Evolutionary conservation across 805 yeast species (phyloP).

Genomic region (Monosporozyma servazzii): DNA sequence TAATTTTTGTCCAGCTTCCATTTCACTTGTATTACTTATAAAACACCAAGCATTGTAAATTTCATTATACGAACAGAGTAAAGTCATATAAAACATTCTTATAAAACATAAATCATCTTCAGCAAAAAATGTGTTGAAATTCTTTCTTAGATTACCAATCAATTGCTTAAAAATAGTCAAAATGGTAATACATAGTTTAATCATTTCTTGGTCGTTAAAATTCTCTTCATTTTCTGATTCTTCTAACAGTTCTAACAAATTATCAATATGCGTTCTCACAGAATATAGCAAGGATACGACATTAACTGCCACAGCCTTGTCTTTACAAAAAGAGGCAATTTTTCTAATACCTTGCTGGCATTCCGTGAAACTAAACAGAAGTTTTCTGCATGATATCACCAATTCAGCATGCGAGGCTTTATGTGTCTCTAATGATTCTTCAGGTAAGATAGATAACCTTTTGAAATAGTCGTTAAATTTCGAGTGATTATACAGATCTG

Average conservation of each 20-base stretch:
- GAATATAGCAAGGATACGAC: slow-evolving; percentile 43
- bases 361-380: slow-evolving; percentile 55
- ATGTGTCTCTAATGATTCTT: slow-evolving; percentile 28
- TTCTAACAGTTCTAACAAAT: slow-evolving; percentile 49
- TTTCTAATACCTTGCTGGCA: slow-evolving; percentile 51
- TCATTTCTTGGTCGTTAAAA: slow-evolving; percentile 30
- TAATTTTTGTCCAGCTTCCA: neutral
- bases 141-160: slow-evolving; percentile 33
- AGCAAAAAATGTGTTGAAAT: slow-evolving; percentile 40
- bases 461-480: slow-evolving; percentile 57
- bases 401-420: slow-evolving; percentile 27
- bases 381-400: slow-evolving; percentile 41
- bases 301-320: slow-evolving; percentile 44
- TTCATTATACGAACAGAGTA: slow-evolving; percentile 58
- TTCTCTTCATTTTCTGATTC: slow-evolving; percentile 36
- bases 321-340: slow-evolving; percentile 49
- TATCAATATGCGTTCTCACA: slow-evolving; percentile 47
- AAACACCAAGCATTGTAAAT: slow-evolving; percentile 53
- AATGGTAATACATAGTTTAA: slow-evolving; percentile 31
- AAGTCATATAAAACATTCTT: slow-evolving; percentile 50
- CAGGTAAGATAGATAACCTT: slow-evolving; percentile 56
- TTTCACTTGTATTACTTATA: neutral
- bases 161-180: slow-evolving; percentile 44
- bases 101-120: slow-evolving; percentile 56
- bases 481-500: slow-evolving; percentile 26